These are phyloP conservation scores for Pseudozyma hubeiensis DNA, from an alignment of 1,284 basidiomycete genomes.

Conservation along the genomic window DNA sequence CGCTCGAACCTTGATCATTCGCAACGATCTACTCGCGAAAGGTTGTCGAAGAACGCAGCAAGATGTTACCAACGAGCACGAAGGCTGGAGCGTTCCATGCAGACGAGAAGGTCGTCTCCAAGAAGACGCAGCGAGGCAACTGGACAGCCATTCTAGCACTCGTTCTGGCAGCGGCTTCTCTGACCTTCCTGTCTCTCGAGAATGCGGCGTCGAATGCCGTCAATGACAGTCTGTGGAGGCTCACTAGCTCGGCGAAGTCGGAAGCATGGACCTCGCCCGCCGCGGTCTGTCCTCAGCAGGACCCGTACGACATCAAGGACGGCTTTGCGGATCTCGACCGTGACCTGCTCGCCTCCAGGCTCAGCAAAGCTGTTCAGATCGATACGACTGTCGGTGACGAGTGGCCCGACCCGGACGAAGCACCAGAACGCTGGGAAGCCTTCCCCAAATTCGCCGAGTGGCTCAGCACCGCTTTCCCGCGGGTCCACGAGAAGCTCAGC, in stretches of 20 bases:
- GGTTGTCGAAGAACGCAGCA: neutral
- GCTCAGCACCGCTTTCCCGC: slow-evolving; percentile 50
- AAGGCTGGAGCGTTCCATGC: neutral
- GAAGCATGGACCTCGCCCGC: slow-evolving; percentile 6
- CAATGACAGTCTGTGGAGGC: slow-evolving; percentile 37
- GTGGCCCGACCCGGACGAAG: slow-evolving; percentile 48
- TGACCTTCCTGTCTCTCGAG: slow-evolving; percentile 39
- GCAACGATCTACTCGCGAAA: too few relatives aligned
- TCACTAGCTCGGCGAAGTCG: slow-evolving; percentile 17
- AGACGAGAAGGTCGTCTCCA: slow-evolving; percentile 19
- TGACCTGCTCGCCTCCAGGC: slow-evolving; percentile 37
- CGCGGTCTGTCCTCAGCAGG: slow-evolving; percentile 38
- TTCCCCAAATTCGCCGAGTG: slow-evolving; percentile 55
- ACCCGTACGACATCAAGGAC: slow-evolving; percentile 41
- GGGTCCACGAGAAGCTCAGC: slow-evolving; percentile 42
- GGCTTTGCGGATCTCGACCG: slow-evolving; percentile 37
- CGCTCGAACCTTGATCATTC: too few relatives aligned
- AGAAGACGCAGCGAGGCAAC: slow-evolving; percentile 9
- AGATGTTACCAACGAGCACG: slow-evolving; percentile 21
- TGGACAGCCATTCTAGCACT: slow-evolving; percentile 29
- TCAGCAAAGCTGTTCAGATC: slow-evolving; percentile 59
- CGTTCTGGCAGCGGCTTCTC: slow-evolving; percentile 20
- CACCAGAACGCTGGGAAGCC: slow-evolving; percentile 43
- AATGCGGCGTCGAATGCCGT: slow-evolving; percentile 27
- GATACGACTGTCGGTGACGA: slow-evolving; percentile 59